Conservation (phyloP, 1,284 basidiomycete genomes). For the Papiliotrema nemorosa region DNA sequence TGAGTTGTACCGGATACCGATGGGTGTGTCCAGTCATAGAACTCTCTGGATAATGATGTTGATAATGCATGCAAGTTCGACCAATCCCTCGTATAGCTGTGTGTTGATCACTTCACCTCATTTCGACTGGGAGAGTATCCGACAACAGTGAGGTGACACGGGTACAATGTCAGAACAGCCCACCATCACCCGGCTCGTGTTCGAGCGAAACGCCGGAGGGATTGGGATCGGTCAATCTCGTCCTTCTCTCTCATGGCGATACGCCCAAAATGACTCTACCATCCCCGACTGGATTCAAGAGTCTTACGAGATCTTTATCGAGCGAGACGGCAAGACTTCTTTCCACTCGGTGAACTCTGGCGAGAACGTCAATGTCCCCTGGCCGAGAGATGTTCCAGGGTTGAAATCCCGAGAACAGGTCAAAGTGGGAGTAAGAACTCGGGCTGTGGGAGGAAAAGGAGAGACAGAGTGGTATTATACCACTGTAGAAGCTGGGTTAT, state of each 20-base stretch:
- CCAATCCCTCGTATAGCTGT: too few relatives aligned
- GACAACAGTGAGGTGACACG: too few relatives aligned
- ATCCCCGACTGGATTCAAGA: slow-evolving; percentile 24
- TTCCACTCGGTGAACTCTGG: slow-evolving; percentile 12
- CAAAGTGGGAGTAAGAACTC: slow-evolving; percentile 15
- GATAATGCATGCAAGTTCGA: too few relatives aligned
- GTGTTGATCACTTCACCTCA: too few relatives aligned
- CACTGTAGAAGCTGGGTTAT: slow-evolving; percentile 25
- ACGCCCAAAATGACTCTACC: slow-evolving; percentile 4
- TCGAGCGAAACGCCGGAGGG: slow-evolving; percentile 7
- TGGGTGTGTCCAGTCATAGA: too few relatives aligned
- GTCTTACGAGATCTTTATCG: slow-evolving; percentile 23
- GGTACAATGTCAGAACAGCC: too few relatives aligned
- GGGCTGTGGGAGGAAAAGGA: slow-evolving; percentile 13
- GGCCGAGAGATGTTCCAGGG: slow-evolving; percentile 16
- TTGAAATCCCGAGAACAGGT: slow-evolving; percentile 25
- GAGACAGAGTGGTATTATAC: slow-evolving; percentile 14
- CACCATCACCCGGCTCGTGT: slow-evolving; percentile 5
- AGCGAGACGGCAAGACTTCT: slow-evolving; percentile 2
- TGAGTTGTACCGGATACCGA: too few relatives aligned
- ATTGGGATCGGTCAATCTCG: slow-evolving; percentile 11
- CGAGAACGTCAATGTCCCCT: slow-evolving; percentile 21
- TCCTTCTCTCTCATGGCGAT: slow-evolving; percentile 35
- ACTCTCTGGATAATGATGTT: too few relatives aligned
- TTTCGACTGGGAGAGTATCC: too few relatives aligned